phyloP scores from a whole-genome alignment of 2,329 filamentous ascomycete genomes.

The Sordariomycetes sp. region DNA sequence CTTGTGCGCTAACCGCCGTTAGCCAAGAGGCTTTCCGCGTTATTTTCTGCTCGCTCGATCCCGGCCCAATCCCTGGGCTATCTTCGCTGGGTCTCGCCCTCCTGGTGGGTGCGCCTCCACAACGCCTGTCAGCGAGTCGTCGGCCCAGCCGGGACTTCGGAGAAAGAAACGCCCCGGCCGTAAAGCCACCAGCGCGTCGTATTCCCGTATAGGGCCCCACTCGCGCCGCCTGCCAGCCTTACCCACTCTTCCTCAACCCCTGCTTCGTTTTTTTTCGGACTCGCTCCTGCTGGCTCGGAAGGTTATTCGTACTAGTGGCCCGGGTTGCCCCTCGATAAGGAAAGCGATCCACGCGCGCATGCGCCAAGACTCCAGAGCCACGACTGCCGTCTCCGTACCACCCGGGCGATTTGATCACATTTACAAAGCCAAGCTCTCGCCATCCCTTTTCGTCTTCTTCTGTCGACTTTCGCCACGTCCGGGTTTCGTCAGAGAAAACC shows the following conservation, averaged over 20 bases:
- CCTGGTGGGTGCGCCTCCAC: too few relatives aligned
- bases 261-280: not conserved
- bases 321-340: not conserved
- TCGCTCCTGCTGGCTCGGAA: not conserved
- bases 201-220: not conserved
- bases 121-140: too few relatives aligned
- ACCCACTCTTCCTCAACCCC: not conserved
- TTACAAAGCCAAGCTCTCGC: not conserved
- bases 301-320: not conserved
- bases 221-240: not conserved
- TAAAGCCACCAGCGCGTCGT: not conserved
- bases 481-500: not conserved
- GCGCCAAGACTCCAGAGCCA: not conserved
- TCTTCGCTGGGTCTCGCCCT: too few relatives aligned
- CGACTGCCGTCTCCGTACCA: not conserved
- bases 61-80: too few relatives aligned
- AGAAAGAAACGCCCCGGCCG: not conserved
- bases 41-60: too few relatives aligned
- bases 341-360: not conserved
- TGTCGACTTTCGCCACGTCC: not conserved
- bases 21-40: too few relatives aligned
- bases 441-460: not conserved
- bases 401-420: not conserved
- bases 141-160: not conserved
- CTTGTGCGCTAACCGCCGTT: too few relatives aligned